Evolutionary conservation across 116 monocot genomes (phyloP), one percentile per base, ranked within the genome.

Genomic region (Iris pallida): DNA sequence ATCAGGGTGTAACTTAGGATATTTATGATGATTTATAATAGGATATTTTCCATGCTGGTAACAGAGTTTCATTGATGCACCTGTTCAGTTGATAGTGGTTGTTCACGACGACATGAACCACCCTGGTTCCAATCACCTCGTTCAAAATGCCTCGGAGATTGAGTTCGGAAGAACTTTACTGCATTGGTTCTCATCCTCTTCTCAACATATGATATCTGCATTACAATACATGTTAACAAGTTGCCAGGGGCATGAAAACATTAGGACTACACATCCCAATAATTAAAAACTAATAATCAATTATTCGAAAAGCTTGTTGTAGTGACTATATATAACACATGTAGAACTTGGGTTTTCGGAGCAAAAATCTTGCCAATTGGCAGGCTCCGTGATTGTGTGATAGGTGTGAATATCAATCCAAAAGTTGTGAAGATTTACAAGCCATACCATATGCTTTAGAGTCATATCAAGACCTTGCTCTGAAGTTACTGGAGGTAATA

Each of bases 101-200:
- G 53, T 8, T 41, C 67, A 41, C 76, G 87, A 42, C 64, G 68
- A 63, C 98, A 98, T 45, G 87, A 83, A 47, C 98, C 98, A 71
- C 93, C 93, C 61, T 85, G 47, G 65, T 87, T 74, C 98, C 98
- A 98, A 42, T 98, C 98, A 65, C 98, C 98, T 61, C 88, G 86
- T 90, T 98, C 93, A 76, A 98, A 98, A 85, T 98, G 98, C 57
- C 98, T 85, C n/a, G 98, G 98, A 65, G 98, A 98, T 79, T 93
- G 90, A 30, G 93, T 90, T 13, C 93, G 85, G 51, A 92, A 93
- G 47, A 88, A 80, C 51, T 77, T 83, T 53, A 78, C 52, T 55
- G 73, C 58, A 45, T 66, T 55, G 6, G 14, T n/a, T 11, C 59
- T 66, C 13, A 47, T 70, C 47, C 40, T 81, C 79, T 79, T 77